phyloP scores from a whole-genome alignment of 2,329 filamentous ascomycete species.

The Trichophyton benhamiae region DNA sequence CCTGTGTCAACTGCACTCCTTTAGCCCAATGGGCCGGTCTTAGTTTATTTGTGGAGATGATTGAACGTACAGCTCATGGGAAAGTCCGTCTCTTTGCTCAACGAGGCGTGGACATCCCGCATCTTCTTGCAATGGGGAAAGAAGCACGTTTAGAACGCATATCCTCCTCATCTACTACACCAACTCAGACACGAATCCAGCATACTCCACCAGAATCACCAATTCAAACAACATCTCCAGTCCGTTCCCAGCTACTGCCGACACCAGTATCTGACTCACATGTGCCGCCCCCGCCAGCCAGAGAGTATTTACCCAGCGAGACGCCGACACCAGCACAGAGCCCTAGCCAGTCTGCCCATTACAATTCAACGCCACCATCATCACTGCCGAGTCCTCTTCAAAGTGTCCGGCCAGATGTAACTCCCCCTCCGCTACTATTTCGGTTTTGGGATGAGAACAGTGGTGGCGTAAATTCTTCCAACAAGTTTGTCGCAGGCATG shows the following conservation, averaged over 20 bases:
- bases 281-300: not conserved
- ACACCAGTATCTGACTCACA: not conserved
- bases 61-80: not conserved
- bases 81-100: not conserved
- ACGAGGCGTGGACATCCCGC: not conserved
- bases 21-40: not conserved
- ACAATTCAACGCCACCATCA: not conserved
- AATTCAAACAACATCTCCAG: not conserved
- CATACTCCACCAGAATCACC: not conserved
- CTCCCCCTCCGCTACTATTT: constrained; percentile 20
- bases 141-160: not conserved
- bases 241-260: not conserved
- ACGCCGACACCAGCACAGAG: too few species aligned
- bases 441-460: constrained; percentile 24
- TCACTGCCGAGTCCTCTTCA: not conserved
- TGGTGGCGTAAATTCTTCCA: constrained; percentile 21
- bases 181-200: not conserved
- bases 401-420: not conserved
- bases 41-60: not conserved
- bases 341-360: too few species aligned
- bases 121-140: not conserved
- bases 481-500: constrained; percentile 18
- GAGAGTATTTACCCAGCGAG: not conserved
- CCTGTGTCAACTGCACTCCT: constrained; percentile 14
- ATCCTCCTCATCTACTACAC: not conserved